These are phyloP conservation scores for Phytophthora litchii DNA, from an alignment of 352 stramenopile genomes.

Conservation along the genomic window DNA sequence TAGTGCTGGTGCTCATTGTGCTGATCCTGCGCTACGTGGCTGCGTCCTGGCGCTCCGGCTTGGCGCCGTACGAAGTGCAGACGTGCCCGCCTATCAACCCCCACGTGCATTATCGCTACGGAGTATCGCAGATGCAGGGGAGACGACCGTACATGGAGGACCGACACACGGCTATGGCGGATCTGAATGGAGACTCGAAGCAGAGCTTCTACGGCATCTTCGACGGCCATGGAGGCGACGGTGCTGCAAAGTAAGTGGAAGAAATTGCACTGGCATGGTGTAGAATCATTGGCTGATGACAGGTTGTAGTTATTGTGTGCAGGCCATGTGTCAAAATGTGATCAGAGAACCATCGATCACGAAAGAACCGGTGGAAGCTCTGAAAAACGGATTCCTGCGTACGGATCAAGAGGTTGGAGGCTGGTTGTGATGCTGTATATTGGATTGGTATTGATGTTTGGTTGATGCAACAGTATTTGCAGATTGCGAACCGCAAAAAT, in stretches of 20 bases:
- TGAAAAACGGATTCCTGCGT: constrained; percentile 82
- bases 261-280: background rate
- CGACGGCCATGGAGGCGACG: constrained; percentile 92
- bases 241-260: constrained; percentile 80
- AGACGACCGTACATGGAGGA: constrained; percentile 93
- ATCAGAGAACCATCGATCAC: constrained; percentile 72
- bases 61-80: constrained; percentile 72
- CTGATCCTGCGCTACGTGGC: constrained; percentile 65
- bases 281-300: constrained; percentile 10
- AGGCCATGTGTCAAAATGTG: constrained; percentile 84
- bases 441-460: constrained; percentile 1
- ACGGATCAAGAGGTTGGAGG: constrained; percentile 75
- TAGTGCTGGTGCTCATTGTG: constrained; percentile 62
- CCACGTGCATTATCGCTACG: constrained; percentile 82
- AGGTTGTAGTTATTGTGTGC: constrained; percentile 72
- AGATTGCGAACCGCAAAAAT: constrained; percentile 84
- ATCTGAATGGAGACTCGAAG: constrained; percentile 80
- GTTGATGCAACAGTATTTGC: constrained; percentile 63
- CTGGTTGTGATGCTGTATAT: background rate
- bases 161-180: constrained; percentile 73
- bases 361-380: constrained; percentile 66
- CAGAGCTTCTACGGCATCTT: constrained; percentile 94
- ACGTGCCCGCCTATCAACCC: constrained; percentile 78
- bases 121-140: constrained; percentile 84
- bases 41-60: constrained; percentile 53